Evolutionary conservation across 495 filamentous ascomycete species (phyloP).

Genomic region (Trichocladium uniseriatum): DNA sequence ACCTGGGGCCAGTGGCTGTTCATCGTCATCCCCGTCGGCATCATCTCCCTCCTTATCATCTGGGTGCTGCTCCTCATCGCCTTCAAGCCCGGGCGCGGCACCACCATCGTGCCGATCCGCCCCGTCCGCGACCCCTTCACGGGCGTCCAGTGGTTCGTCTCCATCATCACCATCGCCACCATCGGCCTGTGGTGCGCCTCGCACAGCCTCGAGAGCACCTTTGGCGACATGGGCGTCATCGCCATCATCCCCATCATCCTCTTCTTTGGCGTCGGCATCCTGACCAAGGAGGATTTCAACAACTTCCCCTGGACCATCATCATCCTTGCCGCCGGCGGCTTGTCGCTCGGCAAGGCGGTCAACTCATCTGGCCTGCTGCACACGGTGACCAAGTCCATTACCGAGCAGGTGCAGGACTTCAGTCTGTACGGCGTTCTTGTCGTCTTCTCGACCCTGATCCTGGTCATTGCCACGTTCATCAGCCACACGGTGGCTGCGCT

Average conservation of each 20-base stretch:
- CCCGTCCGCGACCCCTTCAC: slow-evolving; percentile 80
- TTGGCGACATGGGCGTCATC: slow-evolving; percentile 97
- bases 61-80: slow-evolving; percentile 79
- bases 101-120: slow-evolving; percentile 85
- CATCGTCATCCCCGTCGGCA: slow-evolving; percentile 82
- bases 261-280: slow-evolving; percentile 94
- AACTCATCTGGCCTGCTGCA: slow-evolving; percentile 88
- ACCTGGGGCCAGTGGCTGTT: slow-evolving; percentile 97
- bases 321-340: slow-evolving; percentile 88
- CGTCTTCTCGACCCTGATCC: slow-evolving; percentile 74
- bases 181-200: slow-evolving; percentile 88
- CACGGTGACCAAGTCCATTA: slow-evolving; percentile 72
- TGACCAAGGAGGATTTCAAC: slow-evolving; percentile 99
- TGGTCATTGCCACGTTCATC: slow-evolving; percentile 96
- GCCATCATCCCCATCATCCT: slow-evolving; percentile 91
- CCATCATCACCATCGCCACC: slow-evolving; percentile 70
- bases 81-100: slow-evolving; percentile 74
- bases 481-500: slow-evolving; percentile 93
- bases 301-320: slow-evolving; percentile 99
- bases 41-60: slow-evolving; percentile 79
- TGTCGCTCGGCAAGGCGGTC: slow-evolving; percentile 90
- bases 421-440: slow-evolving; percentile 82
- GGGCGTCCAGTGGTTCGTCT: slow-evolving; percentile 89
- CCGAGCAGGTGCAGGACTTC: slow-evolving; percentile 58
- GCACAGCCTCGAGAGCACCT: slow-evolving; percentile 75